phyloP scores from a whole-genome alignment of 441 rosid species.

The Adansonia rubrostipa region DNA sequence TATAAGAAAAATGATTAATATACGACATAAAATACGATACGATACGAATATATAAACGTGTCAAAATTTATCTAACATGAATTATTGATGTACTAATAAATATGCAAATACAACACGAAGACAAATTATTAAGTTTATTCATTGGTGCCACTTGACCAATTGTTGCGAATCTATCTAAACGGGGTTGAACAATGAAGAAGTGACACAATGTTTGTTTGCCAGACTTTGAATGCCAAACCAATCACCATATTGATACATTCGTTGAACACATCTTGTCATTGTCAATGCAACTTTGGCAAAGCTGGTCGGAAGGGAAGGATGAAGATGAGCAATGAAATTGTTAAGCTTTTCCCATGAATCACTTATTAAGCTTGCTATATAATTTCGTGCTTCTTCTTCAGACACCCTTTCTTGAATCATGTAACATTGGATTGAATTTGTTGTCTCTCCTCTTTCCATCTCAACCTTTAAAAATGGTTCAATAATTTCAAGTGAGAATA shows the following conservation, averaged over 20 bases:
- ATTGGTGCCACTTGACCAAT: no score
- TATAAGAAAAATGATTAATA: no score
- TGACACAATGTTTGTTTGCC: not conserved
- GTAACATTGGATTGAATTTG: not conserved
- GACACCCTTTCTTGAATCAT: not conserved
- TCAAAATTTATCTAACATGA: no score
- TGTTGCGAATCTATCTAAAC: not conserved
- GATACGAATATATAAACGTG: no score
- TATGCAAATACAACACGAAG: no score
- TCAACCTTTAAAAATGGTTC: not conserved
- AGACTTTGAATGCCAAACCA: slow-evolving; percentile 18
- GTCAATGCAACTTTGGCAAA: not conserved
- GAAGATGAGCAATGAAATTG: not conserved
- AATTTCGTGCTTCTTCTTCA: slow-evolving; percentile 5
- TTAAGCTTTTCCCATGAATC: slow-evolving; percentile 30
- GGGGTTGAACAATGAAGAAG: not conserved
- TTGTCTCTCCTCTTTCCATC: not conserved
- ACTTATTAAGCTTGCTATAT: not conserved
- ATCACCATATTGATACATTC: slow-evolving; percentile 14
- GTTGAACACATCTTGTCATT: slow-evolving; percentile 4
- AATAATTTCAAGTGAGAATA: not conserved
- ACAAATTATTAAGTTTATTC: no score
- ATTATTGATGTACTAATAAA: no score
- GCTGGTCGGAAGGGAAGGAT: not conserved
- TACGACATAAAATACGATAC: no score